A percentile compares a stretch with the other conserved stretches of the same genome.
phyloP scores from a whole-genome alignment of 805 yeast genomes.

The Saccharomycopsis sp. region DNA sequence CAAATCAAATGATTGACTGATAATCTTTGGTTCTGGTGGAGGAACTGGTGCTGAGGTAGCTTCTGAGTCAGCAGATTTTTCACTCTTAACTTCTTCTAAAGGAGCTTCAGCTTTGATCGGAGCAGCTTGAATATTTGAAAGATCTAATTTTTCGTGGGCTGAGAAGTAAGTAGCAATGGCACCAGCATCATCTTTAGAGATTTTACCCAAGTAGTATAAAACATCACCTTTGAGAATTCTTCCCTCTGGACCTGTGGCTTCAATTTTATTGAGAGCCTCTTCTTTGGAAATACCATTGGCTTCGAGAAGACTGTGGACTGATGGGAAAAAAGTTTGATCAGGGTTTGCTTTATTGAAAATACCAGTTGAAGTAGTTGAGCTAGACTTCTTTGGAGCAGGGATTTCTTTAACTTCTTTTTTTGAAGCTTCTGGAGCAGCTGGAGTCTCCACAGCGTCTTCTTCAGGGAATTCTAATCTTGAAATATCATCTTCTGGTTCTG shows the following conservation, averaged over 20 bases:
- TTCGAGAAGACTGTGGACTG: constrained; percentile 59
- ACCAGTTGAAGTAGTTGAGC: background rate
- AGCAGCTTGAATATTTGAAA: constrained; percentile 51
- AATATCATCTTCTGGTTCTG: constrained; percentile 82
- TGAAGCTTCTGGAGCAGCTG: constrained; percentile 21
- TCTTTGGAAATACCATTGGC: constrained; percentile 51
- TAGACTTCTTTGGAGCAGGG: constrained; percentile 13
- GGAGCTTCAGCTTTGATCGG: constrained; percentile 19
- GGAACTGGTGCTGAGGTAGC: constrained; percentile 19
- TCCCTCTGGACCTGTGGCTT: constrained; percentile 86
- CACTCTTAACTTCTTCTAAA: constrained; percentile 23
- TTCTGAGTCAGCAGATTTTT: constrained; percentile 17
- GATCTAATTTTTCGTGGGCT: constrained; percentile 53
- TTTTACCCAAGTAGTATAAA: constrained; percentile 68
- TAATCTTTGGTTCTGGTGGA: constrained; percentile 28
- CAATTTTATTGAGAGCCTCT: constrained; percentile 62
- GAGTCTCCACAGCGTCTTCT: constrained; percentile 22
- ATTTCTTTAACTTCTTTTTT: constrained; percentile 19
- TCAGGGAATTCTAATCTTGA: constrained; percentile 49
- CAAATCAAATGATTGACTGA: constrained; percentile 25
- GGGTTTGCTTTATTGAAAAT: constrained; percentile 43
- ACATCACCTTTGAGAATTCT: constrained; percentile 87
- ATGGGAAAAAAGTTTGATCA: constrained; percentile 61
- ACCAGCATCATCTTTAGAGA: constrained; percentile 43
- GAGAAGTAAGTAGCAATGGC: constrained; percentile 47